Percentiles rank a stretch among this genome's conserved stretches.
Evolutionary conservation across 495 filamentous ascomycete genomes (phyloP).

Genomic region (Antarctomyces pellizariae): DNA sequence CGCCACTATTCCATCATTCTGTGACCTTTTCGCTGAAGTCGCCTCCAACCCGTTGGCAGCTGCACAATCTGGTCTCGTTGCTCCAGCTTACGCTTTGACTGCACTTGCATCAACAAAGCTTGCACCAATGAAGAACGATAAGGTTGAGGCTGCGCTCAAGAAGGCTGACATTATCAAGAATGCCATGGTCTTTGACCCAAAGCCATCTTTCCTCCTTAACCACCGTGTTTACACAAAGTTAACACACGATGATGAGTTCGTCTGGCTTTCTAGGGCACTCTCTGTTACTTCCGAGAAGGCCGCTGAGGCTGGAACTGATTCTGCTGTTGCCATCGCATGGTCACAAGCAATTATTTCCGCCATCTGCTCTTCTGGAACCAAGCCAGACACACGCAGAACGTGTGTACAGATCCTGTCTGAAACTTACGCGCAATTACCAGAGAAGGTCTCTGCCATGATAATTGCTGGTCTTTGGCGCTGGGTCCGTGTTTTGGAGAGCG

Average conservation of each 20-base stretch:
- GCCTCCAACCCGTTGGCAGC: conserved; percentile 49
- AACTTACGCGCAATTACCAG: conserved; percentile 31
- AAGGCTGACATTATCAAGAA: conserved; percentile 36
- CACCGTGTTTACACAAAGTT: conserved; percentile 65
- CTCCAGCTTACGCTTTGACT: conserved; percentile 48
- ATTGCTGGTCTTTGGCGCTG: conserved; percentile 64
- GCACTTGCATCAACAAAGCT: conserved; percentile 29
- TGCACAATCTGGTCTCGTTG: conserved; percentile 51
- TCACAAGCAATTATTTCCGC: conserved; percentile 59
- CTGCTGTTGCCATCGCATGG: conserved; percentile 32
- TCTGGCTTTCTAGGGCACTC: conserved; percentile 54
- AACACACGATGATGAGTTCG: conserved; percentile 40
- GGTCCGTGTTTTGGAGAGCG: conserved; percentile 35
- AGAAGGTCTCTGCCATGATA: conserved; percentile 30
- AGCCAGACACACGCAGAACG: conserved; percentile 31
- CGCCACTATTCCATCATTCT: conserved; percentile 35
- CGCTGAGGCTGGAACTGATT: conserved; percentile 14
- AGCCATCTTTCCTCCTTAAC: conserved; percentile 69
- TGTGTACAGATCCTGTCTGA: conserved; percentile 31
- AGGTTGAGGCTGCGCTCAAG: conserved; percentile 24
- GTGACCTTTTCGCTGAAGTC: conserved; percentile 57
- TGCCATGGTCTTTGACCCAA: conserved; percentile 38
- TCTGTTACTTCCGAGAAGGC: conserved; percentile 27
- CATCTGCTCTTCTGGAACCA: conserved; percentile 34
- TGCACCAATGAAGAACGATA: conserved; percentile 17